A percentile compares a stretch with the other conserved stretches of the same genome.
Evolutionary conservation across 495 filamentous ascomycete species (phyloP).

Genomic region (Aspergillus saccharolyticus): DNA sequence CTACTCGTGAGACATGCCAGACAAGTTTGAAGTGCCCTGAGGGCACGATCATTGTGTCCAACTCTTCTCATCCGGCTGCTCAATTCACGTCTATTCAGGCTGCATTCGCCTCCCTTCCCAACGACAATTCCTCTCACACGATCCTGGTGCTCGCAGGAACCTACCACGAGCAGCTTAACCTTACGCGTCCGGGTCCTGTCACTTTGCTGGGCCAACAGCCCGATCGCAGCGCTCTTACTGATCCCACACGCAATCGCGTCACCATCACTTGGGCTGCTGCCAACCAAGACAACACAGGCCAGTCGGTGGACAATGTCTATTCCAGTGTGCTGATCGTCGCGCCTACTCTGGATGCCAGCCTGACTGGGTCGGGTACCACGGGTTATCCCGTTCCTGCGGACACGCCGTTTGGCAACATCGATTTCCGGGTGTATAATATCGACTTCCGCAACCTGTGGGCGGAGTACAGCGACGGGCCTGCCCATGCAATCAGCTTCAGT

Average conservation of each 20-base stretch:
- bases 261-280: constrained; percentile 46
- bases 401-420: constrained; percentile 51
- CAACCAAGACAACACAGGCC: constrained; percentile 39
- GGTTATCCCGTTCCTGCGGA: constrained; percentile 51
- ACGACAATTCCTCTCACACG: constrained; percentile 42
- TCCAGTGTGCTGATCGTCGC: constrained; percentile 51
- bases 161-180: constrained; percentile 57
- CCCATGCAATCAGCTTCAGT: constrained; percentile 50
- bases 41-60: constrained; percentile 47
- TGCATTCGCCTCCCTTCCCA: constrained; percentile 50
- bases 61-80: constrained; percentile 22
- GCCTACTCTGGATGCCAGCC: constrained; percentile 50
- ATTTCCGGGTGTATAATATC: constrained; percentile 58
- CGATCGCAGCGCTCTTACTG: constrained; percentile 17
- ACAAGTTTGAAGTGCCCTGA: constrained; percentile 34
- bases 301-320: constrained; percentile 50
- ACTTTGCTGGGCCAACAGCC: constrained; percentile 55
- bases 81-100: constrained; percentile 47
- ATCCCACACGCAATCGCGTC: constrained; percentile 41
- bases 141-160: constrained; percentile 52
- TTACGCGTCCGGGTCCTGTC: constrained; percentile 52
- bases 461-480: constrained; percentile 48
- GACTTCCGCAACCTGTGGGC: constrained; percentile 54
- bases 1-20: constrained; percentile 10
- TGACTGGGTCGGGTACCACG: constrained; percentile 52